phyloP scores from a whole-genome alignment of 1,284 basidiomycete species.

The Ganoderma lingzhi region DNA sequence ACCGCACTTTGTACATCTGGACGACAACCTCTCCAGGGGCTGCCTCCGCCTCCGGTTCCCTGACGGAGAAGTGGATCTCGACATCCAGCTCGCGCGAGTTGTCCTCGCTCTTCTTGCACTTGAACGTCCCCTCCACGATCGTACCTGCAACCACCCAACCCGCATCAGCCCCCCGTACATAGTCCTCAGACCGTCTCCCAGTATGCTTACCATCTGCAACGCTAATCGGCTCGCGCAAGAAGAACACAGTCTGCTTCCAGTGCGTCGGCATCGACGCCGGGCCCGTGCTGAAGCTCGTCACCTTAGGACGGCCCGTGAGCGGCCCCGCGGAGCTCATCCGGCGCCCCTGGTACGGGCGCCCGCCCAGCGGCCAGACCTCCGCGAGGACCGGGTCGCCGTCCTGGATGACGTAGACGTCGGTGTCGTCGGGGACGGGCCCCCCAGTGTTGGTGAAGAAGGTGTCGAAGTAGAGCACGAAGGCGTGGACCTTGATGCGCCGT shows the following conservation, averaged over 20 bases:
- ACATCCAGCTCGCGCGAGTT: constrained; percentile 93
- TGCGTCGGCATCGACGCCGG: constrained; percentile 91
- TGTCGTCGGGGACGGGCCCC: constrained; percentile 58
- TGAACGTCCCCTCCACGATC: constrained; percentile 82
- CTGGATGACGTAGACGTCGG: constrained; percentile 59
- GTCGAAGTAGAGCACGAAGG: constrained; percentile 95
- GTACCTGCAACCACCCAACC: constrained; percentile 58
- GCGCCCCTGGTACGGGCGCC: constrained; percentile 61
- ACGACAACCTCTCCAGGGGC: constrained; percentile 56
- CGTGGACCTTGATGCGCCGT: constrained; percentile 72
- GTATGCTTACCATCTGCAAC: constrained; percentile 71
- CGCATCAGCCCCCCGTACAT: constrained; percentile 12
- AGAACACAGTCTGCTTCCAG: constrained; percentile 97
- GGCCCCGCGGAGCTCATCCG: constrained; percentile 46
- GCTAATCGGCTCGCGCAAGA: constrained; percentile 82
- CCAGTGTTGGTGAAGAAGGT: constrained; percentile 84
- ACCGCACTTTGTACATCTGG: constrained; percentile 85
- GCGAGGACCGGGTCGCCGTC: constrained; percentile 71
- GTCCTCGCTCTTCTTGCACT: constrained; percentile 80
- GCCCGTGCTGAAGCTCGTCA: constrained; percentile 92
- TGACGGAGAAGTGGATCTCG: constrained; percentile 87
- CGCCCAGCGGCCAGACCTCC: constrained; percentile 79
- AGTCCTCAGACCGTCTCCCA: not conserved
- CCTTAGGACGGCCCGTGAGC: constrained; percentile 54
- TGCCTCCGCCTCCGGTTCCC: constrained; percentile 41